These are phyloP conservation scores for Fusarium albosuccineum DNA, from an alignment of 2,329 filamentous ascomycete species.

Conservation along the genomic window DNA sequence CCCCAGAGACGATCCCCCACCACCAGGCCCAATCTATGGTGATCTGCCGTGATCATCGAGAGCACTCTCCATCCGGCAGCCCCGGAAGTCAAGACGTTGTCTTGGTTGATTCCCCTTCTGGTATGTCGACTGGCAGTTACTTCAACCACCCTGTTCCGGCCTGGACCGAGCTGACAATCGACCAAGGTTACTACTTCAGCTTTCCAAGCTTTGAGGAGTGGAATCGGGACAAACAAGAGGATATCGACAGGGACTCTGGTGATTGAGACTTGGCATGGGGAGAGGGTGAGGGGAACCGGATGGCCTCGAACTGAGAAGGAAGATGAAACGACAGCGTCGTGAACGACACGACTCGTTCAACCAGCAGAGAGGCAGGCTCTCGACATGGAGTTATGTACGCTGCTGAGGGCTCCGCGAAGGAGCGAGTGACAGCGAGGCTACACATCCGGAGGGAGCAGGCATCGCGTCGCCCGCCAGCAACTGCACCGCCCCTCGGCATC, in stretches of 20 bases:
- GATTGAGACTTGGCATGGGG: conserved; percentile 38
- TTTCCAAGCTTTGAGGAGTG: conserved; percentile 81
- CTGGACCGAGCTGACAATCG: conserved; percentile 52
- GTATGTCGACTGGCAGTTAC: conserved; percentile 28
- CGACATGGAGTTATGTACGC: conserved; percentile 11
- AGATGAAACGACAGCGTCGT: conserved; percentile 33
- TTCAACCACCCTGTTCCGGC: neutral
- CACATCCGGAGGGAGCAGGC: conserved; percentile 23
- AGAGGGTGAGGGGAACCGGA: conserved; percentile 30
- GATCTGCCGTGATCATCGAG: conserved; percentile 39
- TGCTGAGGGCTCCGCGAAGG: conserved; percentile 22
- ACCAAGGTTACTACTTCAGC: conserved; percentile 72
- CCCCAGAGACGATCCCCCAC: conserved; percentile 37
- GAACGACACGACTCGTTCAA: conserved; percentile 15
- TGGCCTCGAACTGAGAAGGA: conserved; percentile 35
- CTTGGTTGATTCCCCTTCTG: conserved; percentile 46
- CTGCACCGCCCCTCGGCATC: conserved; percentile 15
- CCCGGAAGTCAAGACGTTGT: conserved; percentile 41
- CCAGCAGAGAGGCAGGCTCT: conserved; percentile 21
- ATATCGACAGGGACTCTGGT: conserved; percentile 42
- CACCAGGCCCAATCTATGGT: conserved; percentile 42
- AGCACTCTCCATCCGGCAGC: conserved; percentile 38
- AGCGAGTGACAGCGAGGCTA: conserved; percentile 36
- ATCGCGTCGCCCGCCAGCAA: conserved; percentile 25
- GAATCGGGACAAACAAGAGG: conserved; percentile 56